Conservation (phyloP, 2,329 filamentous ascomycete species). For the Scedosporium apiospermum region DNA sequence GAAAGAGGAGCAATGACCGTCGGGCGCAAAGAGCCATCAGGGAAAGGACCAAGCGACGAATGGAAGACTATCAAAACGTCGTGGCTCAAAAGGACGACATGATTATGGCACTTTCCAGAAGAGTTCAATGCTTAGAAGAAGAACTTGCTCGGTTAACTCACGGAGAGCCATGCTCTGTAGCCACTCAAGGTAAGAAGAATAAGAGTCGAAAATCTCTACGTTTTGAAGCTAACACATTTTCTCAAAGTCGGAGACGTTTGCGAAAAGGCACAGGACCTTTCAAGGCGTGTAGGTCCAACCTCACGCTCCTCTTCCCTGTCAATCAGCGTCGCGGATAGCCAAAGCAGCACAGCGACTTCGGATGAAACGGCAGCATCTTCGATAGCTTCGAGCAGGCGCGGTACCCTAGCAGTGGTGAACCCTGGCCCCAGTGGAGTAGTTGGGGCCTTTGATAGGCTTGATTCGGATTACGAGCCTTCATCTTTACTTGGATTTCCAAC, state of each 20-base stretch:
- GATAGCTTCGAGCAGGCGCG: not conserved
- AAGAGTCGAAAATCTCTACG: not conserved
- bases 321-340: not conserved
- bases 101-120: not conserved
- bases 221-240: not conserved
- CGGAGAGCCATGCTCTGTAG: not conserved
- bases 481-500: not conserved
- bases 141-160: conserved; percentile 61
- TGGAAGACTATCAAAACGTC: conserved; percentile 39
- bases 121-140: conserved; percentile 48
- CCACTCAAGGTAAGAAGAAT: not conserved
- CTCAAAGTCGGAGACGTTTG: not conserved
- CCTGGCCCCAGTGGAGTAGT: not conserved
- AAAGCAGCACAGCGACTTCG: not conserved
- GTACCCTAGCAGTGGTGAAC: not conserved
- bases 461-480: not conserved
- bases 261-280: not conserved
- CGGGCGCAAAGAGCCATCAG: conserved; percentile 84
- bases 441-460: not conserved
- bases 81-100: conserved; percentile 1
- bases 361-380: not conserved
- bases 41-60: conserved; percentile 77
- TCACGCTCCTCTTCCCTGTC: not conserved
- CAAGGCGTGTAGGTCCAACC: not conserved
- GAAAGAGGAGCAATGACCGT: conserved; percentile 85